A percentile compares a stretch with the other conserved stretches of the same genome.
phyloP scores from a whole-genome alignment of 2,329 filamentous ascomycete species.

The Stachybotrys echinatus region DNA sequence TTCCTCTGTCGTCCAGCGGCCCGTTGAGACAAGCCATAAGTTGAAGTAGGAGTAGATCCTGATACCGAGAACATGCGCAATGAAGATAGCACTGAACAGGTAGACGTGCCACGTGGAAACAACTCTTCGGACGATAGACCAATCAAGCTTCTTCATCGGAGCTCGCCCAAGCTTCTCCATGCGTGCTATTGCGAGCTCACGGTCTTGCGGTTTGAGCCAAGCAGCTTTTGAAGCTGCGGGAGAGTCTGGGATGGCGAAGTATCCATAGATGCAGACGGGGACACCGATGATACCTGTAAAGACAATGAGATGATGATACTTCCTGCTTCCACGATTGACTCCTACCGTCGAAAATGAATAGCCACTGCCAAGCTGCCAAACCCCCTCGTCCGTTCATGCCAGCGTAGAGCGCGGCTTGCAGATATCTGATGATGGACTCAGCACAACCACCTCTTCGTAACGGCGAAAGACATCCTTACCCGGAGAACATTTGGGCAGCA shows the following conservation, averaged over 20 bases:
- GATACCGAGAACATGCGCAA: conserved; percentile 25
- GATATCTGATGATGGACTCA: too few relatives aligned
- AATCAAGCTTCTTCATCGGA: conserved; percentile 23
- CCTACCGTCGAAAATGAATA: conserved; percentile 35
- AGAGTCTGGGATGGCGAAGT: conserved; percentile 25
- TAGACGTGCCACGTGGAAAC: conserved; percentile 22
- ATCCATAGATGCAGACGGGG: conserved; percentile 24
- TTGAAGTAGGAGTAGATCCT: conserved; percentile 29
- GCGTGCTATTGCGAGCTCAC: conserved; percentile 18
- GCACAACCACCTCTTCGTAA: rapidly evolving
- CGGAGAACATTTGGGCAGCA: conserved; percentile 35
- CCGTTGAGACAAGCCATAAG: conserved; percentile 23
- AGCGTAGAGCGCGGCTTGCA: conserved; percentile 34
- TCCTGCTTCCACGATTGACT: too few relatives aligned
- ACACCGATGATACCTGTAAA: conserved; percentile 23
- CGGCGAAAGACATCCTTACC: conserved; percentile 5
- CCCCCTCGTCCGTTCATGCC: conserved; percentile 31
- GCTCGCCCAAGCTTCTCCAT: conserved; percentile 23
- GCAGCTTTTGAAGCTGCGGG: conserved; percentile 13
- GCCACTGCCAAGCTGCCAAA: conserved; percentile 37
- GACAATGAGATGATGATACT: too few relatives aligned
- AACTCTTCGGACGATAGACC: conserved; percentile 19
- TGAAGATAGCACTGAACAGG: conserved; percentile 27
- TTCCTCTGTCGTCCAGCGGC: conserved; percentile 26
- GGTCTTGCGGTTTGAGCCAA: conserved; percentile 21